Evolutionary conservation across 1,284 basidiomycete species (phyloP).

Genomic region (Papiliotrema fonsecae): DNA sequence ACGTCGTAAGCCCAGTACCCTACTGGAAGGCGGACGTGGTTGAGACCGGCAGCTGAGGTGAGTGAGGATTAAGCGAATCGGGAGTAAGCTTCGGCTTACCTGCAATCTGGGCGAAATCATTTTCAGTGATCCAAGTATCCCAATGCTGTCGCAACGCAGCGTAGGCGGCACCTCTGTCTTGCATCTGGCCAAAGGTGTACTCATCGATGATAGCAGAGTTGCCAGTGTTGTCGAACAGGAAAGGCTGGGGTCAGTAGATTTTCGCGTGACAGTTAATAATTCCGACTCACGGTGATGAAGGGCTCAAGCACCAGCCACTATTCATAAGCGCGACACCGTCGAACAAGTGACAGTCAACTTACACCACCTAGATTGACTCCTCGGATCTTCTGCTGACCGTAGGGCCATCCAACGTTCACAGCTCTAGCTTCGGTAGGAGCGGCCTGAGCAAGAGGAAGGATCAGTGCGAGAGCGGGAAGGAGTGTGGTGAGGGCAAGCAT

Average conservation of each 20-base stretch:
- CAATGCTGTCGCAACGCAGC: conserved; percentile 37
- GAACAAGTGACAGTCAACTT: conserved; percentile 11
- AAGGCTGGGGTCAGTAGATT: conserved; percentile 50
- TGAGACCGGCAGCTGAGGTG: conserved; percentile 57
- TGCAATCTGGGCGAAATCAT: conserved; percentile 84
- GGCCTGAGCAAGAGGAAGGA: conserved; percentile 11
- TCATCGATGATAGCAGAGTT: conserved; percentile 69
- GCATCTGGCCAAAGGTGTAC: conserved; percentile 61
- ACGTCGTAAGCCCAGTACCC: conserved; percentile 78
- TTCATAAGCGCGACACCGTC: neutral
- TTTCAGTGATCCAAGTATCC: conserved; percentile 61
- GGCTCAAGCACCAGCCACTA: conserved; percentile 44
- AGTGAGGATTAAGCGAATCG: neutral
- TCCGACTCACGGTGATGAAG: conserved; percentile 37
- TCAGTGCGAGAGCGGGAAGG: conserved; percentile 9
- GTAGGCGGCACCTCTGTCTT: conserved; percentile 36
- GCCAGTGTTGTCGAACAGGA: conserved; percentile 74
- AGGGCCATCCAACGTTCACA: conserved; percentile 41
- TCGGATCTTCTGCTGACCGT: conserved; percentile 41
- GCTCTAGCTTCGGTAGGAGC: conserved; percentile 12
- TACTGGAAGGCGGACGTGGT: conserved; percentile 78
- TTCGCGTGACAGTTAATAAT: neutral
- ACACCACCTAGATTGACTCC: conserved; percentile 49
- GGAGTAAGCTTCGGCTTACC: conserved; percentile 42
- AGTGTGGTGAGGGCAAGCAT: conserved; percentile 11